Conservation (phyloP, 495 filamentous ascomycete genomes). For the Xylaria flabelliformis region DNA sequence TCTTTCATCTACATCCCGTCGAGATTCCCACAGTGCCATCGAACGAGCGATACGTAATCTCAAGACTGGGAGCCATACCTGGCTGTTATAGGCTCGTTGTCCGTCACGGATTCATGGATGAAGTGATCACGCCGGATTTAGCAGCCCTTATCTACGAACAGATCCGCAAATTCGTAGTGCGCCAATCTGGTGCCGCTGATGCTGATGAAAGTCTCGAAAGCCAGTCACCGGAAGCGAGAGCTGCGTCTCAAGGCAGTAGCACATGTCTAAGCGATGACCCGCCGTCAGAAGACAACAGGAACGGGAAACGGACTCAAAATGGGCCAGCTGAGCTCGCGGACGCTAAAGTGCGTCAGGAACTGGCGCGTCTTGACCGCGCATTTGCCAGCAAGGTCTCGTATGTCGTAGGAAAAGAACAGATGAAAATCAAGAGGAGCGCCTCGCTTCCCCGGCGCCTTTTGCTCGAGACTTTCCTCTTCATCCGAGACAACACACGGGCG, state of each 20-base stretch:
- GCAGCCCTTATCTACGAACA: conserved; percentile 65
- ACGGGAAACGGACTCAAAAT: conserved; percentile 18
- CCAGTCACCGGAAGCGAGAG: conserved; percentile 19
- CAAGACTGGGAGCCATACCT: conserved; percentile 50
- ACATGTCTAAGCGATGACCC: conserved; percentile 7
- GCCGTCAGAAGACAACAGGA: conserved; percentile 3
- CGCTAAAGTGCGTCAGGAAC: conserved; percentile 47
- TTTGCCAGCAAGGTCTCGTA: conserved; percentile 69
- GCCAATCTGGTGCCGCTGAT: conserved; percentile 36
- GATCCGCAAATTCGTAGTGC: conserved; percentile 59
- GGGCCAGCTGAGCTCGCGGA: conserved; percentile 41
- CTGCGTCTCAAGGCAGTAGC: conserved; percentile 8
- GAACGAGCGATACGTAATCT: conserved; percentile 50
- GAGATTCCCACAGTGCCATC: conserved; percentile 56
- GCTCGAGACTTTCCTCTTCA: conserved; percentile 67
- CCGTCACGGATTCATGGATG: conserved; percentile 74
- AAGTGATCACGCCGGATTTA: conserved; percentile 67
- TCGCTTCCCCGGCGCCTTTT: conserved; percentile 54
- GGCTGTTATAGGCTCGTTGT: conserved; percentile 70
- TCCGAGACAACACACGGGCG: conserved; percentile 70
- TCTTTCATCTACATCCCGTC: conserved; percentile 68
- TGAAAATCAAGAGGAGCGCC: conserved; percentile 58
- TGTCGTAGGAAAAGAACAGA: conserved; percentile 75
- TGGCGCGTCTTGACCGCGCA: conserved; percentile 61
- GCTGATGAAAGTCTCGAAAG: conserved; percentile 28